Evolutionary conservation across 345 rosid genomes (phyloP).

Genomic region (Euclidium syriacum): DNA sequence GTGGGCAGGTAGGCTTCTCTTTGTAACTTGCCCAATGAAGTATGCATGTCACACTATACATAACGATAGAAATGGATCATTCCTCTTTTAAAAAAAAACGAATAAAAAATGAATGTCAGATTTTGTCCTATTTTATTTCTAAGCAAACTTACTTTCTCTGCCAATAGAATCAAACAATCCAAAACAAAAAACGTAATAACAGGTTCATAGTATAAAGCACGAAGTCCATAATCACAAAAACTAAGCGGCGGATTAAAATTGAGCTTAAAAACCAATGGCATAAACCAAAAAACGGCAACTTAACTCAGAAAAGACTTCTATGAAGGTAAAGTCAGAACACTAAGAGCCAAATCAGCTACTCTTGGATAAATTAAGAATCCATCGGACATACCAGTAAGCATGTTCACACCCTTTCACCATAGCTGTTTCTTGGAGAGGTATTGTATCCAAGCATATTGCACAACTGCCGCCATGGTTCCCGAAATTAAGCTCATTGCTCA

Average conservation of each 20-base stretch:
- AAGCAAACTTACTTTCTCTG: neutral
- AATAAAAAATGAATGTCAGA: neutral
- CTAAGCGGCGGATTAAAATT: neutral
- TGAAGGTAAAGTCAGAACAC: neutral
- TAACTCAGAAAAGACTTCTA: neutral
- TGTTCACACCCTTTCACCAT: slow-evolving; percentile 95
- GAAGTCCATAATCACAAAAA: neutral
- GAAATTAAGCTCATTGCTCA: slow-evolving; percentile 34
- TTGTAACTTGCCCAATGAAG: slow-evolving; percentile 84
- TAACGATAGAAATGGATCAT: slow-evolving; percentile 18
- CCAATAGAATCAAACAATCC: neutral
- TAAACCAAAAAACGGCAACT: neutral
- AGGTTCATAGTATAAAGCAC: neutral
- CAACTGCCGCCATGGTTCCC: slow-evolving; percentile 72
- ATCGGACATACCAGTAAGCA: slow-evolving; percentile 77
- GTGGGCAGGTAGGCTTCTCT: slow-evolving; percentile 75
- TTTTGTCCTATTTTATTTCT: neutral
- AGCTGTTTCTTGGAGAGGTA: slow-evolving; percentile 81
- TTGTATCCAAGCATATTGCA: slow-evolving; percentile 81
- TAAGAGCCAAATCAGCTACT: neutral
- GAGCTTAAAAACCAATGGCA: neutral
- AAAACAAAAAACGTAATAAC: neutral
- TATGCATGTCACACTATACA: slow-evolving; percentile 74
- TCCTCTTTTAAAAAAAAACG: slow-evolving; percentile 7
- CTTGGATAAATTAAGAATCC: neutral